Percentiles rank a stretch among this genome's conserved stretches.
These are phyloP conservation scores for Taiwanofungus camphoratus DNA, from an alignment of 1,284 basidiomycete genomes.

Conservation along the genomic window DNA sequence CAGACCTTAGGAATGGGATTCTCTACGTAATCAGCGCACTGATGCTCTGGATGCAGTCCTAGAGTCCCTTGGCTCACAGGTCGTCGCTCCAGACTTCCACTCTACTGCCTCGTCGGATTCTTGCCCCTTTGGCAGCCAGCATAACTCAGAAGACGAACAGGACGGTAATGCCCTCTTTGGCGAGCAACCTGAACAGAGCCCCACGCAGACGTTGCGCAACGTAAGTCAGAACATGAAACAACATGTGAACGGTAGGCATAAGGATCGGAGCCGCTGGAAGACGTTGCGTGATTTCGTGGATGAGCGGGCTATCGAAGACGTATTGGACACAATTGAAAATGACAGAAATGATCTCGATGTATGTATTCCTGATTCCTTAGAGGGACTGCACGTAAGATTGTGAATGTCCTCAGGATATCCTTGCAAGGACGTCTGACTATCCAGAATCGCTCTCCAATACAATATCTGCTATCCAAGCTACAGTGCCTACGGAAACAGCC, in stretches of 20 bases:
- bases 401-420: conserved; percentile 60
- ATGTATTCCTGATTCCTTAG: conserved; percentile 17
- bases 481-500: conserved; percentile 38
- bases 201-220: conserved; percentile 27
- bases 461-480: conserved; percentile 46
- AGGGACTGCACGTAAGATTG: too few species aligned
- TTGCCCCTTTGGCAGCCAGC: conserved; percentile 71
- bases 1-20: conserved; percentile 60
- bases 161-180: conserved; percentile 18
- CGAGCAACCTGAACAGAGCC: conserved; percentile 24
- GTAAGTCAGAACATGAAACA: conserved; percentile 20
- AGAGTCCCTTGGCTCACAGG: conserved; percentile 62
- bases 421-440: conserved; percentile 59
- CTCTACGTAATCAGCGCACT: conserved; percentile 48
- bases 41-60: conserved; percentile 61
- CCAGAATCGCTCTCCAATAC: conserved; percentile 53
- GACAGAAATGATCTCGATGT: conserved; percentile 65
- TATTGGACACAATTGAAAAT: conserved; percentile 63
- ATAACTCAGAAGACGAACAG: conserved; percentile 42
- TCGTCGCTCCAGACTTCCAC: conserved; percentile 73
- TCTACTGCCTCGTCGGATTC: conserved; percentile 52
- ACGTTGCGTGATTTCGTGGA: conserved; percentile 77
- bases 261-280: conserved; percentile 65
- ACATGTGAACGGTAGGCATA: conserved; percentile 19
- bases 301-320: conserved; percentile 70